Percentiles rank a stretch among this genome's conserved stretches.
These are phyloP conservation scores for Xerocomellus chrysenteron DNA, from an alignment of 768 basidiomycete species.

Conservation along the genomic window DNA sequence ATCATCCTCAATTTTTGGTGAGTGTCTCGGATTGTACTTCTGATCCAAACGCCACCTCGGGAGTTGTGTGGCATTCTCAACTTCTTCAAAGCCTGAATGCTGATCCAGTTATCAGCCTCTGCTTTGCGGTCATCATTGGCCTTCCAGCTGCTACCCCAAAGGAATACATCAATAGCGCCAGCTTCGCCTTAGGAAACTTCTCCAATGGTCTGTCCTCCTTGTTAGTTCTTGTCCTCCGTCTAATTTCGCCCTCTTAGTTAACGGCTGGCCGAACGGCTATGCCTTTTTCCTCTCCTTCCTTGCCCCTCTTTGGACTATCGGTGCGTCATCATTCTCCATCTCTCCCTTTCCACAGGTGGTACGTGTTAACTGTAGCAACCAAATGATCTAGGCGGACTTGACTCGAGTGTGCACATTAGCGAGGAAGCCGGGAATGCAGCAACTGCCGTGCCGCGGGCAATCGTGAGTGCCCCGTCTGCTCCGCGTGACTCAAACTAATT, in stretches of 20 bases:
- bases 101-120: slow-evolving; percentile 14
- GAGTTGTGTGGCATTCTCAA: neutral
- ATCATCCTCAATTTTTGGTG: slow-evolving; percentile 68
- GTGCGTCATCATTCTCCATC: slow-evolving; percentile 22
- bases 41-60: no score
- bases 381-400: slow-evolving; percentile 38
- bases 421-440: slow-evolving; percentile 56
- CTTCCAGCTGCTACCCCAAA: slow-evolving; percentile 62
- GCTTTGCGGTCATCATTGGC: slow-evolving; percentile 49
- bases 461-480: slow-evolving; percentile 35
- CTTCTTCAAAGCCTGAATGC: neutral
- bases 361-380: neutral
- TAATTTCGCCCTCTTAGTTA: slow-evolving; percentile 23
- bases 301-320: slow-evolving; percentile 48
- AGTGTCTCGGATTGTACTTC: slow-evolving; percentile 23
- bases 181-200: slow-evolving; percentile 62
- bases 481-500: neutral
- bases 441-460: slow-evolving; percentile 57
- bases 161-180: slow-evolving; percentile 57
- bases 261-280: slow-evolving; percentile 48
- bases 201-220: slow-evolving; percentile 46
- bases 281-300: slow-evolving; percentile 52
- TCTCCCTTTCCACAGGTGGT: neutral
- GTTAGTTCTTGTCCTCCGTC: neutral
- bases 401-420: slow-evolving; percentile 53